phyloP scores from a whole-genome alignment of 164 flowering plant species.

The Nelumbo lutea region DNA sequence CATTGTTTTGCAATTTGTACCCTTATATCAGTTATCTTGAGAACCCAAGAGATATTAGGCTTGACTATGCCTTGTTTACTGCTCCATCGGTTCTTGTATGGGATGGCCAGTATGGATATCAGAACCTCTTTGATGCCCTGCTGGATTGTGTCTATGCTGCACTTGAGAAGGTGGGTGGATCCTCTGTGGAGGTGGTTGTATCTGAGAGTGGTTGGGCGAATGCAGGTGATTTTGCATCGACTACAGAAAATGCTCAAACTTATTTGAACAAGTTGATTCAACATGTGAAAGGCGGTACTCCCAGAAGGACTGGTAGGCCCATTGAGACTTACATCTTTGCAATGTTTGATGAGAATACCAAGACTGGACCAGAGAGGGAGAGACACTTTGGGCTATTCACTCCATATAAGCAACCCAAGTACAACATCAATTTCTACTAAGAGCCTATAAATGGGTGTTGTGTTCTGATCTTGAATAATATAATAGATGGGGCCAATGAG shows the following conservation, averaged over 20 bases:
- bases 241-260: slow-evolving; percentile 2
- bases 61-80: neutral
- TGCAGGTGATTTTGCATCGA: neutral
- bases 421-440: neutral
- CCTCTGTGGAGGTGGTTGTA: neutral
- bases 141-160: neutral
- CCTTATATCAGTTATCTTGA: neutral
- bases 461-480: too few relatives aligned
- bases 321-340: slow-evolving; percentile 8
- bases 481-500: too few relatives aligned
- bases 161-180: slow-evolving; percentile 6
- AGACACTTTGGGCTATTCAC: neutral
- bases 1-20: neutral
- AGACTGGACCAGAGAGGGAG: neutral
- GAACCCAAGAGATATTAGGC: neutral
- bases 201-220: slow-evolving; percentile 12
- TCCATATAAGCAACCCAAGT: slow-evolving; percentile 4
- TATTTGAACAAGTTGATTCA: slow-evolving; percentile 1
- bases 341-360: neutral
- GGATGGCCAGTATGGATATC: neutral
- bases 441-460: neutral
- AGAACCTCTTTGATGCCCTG: neutral
- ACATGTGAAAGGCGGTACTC: slow-evolving; percentile 11
- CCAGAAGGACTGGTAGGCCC: neutral
- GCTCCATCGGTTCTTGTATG: neutral